Evolutionary conservation across 805 yeast species (phyloP), one percentile per base, ranked within the genome.

Genomic region (Middelhovenomyces tepae): DNA sequence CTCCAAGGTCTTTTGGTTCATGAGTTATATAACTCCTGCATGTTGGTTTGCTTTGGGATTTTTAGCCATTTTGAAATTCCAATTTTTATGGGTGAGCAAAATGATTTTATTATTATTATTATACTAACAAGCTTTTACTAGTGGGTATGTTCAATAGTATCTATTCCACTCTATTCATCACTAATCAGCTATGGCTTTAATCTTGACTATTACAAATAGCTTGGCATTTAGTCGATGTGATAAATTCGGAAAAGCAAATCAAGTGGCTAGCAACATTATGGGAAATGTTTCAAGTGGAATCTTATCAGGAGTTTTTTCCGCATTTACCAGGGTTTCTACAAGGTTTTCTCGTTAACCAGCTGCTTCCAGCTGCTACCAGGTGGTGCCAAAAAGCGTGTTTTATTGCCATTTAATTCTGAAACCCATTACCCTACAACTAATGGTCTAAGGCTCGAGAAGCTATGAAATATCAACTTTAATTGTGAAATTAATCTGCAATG

Each of bases 191-290:
- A 73, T 87, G 35, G 86, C 93, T 1, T 53, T 83, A 7, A 69
- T 75, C 2, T 65, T 89, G 40, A 80, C 91, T 0, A 51, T 76
- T 28, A 83, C 93, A 32, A 89, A 89, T 54, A 78, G 94, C 1
- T 65, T 84, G 62, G 96, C 96, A 0, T 89, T 83, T 58, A 82
- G 94, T 16, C 71, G 83, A 47, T 85, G 96, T 57, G 96, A 87
- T 54, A 84, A 82, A 60, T 89, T 87, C 59, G 84, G 94, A 31
- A 80, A 75, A 51, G 94, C 93, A 17, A 79, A 79, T 52, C 67
- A 62, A 34, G 51, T 80, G 33, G 84, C 87, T 4, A n/a, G n/a
- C n/a, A n/a, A n/a, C n/a, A 51, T 80, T 7, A 62, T 78, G 44
- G 59, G 56, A 11, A 40, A 38, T 21, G 54, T 55, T 3, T 43